phyloP scores from a whole-genome alignment of 176 grass and related monocot genomes.

The Aegilops tauschii region DNA sequence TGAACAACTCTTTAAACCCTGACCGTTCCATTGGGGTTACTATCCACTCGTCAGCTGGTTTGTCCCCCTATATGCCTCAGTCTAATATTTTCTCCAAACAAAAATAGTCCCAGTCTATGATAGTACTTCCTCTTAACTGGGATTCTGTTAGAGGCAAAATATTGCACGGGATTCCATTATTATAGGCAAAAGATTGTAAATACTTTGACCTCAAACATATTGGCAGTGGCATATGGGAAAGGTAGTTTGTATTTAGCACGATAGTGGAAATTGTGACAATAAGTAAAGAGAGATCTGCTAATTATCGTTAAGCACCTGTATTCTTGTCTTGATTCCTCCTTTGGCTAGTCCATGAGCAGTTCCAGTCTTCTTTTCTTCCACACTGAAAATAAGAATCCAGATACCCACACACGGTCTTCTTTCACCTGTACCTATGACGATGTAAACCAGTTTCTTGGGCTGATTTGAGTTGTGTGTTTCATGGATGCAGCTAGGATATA shows the following conservation, averaged over 20 bases:
- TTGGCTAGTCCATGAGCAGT: background rate
- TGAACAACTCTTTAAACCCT: background rate
- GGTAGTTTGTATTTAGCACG: background rate
- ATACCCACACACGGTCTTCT: background rate
- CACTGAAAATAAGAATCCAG: background rate
- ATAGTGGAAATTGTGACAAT: background rate
- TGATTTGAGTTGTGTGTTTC: background rate
- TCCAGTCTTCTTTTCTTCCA: background rate
- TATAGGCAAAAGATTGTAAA: background rate
- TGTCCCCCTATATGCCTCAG: background rate
- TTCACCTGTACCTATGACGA: background rate
- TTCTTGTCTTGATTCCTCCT: background rate
- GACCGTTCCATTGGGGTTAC: background rate
- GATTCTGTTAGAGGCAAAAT: background rate
- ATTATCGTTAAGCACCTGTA: background rate
- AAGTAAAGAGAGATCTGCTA: background rate
- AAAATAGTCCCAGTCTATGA: background rate
- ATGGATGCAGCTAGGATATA: background rate
- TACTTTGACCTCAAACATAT: slow-evolving; percentile 5
- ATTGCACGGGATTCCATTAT: background rate
- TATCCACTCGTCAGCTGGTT: background rate
- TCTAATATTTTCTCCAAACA: slow-evolving; percentile 4
- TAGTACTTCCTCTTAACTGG: background rate
- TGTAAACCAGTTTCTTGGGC: background rate
- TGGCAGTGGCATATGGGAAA: background rate